Conservation (phyloP, 768 basidiomycete genomes). For the Russula olivacea region DNA sequence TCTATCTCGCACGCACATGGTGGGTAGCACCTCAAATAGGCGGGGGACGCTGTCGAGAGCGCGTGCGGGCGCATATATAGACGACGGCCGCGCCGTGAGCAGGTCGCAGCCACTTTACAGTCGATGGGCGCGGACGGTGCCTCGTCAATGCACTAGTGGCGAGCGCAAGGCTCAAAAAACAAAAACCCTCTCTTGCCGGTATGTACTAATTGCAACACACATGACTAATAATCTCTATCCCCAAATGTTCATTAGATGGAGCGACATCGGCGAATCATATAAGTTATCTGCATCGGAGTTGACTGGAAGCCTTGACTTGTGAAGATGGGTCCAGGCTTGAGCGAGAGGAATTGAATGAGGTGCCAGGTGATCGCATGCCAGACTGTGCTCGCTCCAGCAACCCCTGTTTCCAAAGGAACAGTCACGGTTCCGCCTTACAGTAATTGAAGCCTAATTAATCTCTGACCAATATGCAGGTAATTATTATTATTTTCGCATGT, state of each 20-base stretch:
- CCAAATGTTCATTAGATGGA: background rate
- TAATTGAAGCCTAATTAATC: background rate
- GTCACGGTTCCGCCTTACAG: too few relatives aligned
- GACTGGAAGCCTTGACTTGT: background rate
- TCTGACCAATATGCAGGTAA: slow-evolving; percentile 44
- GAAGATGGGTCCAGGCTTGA: background rate
- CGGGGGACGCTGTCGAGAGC: background rate
- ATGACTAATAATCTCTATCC: background rate
- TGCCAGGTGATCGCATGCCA: background rate
- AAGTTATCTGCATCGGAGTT: background rate
- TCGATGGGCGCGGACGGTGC: slow-evolving; percentile 46
- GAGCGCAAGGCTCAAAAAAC: slow-evolving; percentile 14
- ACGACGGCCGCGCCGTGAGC: slow-evolving; percentile 26
- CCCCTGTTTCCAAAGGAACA: background rate
- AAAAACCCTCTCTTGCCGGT: background rate
- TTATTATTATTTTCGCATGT: slow-evolving; percentile 60
- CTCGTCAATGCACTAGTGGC: slow-evolving; percentile 48
- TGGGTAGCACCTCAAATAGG: too few relatives aligned
- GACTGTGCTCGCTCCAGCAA: too few relatives aligned
- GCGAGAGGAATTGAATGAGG: background rate
- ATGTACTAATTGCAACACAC: background rate
- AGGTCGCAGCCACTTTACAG: slow-evolving; percentile 54
- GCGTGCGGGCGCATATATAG: slow-evolving; percentile 27
- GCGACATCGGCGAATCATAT: background rate
- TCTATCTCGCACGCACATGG: slow-evolving; percentile 36